Base-by-base conservation (phyloP, 164 flowering plant genomes). In the Vitis riparia region DNA sequence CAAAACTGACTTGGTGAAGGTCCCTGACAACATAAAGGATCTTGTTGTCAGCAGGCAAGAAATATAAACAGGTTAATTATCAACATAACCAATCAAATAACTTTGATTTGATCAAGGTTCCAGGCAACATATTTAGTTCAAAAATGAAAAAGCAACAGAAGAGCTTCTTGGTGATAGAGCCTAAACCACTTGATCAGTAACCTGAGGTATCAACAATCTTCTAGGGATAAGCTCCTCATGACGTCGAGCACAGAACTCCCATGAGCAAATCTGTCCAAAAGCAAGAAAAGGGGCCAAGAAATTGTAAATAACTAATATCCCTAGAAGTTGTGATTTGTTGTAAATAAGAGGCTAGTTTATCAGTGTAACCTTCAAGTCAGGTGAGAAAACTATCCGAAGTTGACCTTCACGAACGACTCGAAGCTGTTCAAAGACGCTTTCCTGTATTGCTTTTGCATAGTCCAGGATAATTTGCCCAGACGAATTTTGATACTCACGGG, bases 231-330 rank as follows among this genome's bases (percentile, higher is more conserved):
- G 97, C 79, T 95, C 99, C 77, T 95, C 98, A 79, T 95, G 99
- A n/a, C 93, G 97, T 58, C 97, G 86, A 57, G 99, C 98, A 86
- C 99, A 95, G 76, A 95, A 95, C 71, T 95, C 99, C 99, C 99
- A 95, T 15, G 98, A 95, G 79, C 91, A 91, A 65, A 95, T 95
- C 99, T 94, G 73, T n/a, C 19, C 72, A 17, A 71, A 49, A 62
- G 48, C 57, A 23, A 0, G 47, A 48, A 55, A 23, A 56, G 68
- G 27, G 53, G 9, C 62, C 59, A 51, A 63, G 8, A 70, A 23
- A 9, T 29, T 5, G 32, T 14, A 62, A 58, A 16, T 48, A 17
- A 17, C 27, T 63, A 58, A 59, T 53, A 15, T 19, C 15, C 14
- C 11, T 6, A 47, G 4, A 68, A 59, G 30, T 3, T 37, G 37